A percentile compares a stretch with the other conserved stretches of the same genome.
phyloP scores from a whole-genome alignment of 1,284 basidiomycete species.

The Apiotrichum akiyoshidainum region DNA sequence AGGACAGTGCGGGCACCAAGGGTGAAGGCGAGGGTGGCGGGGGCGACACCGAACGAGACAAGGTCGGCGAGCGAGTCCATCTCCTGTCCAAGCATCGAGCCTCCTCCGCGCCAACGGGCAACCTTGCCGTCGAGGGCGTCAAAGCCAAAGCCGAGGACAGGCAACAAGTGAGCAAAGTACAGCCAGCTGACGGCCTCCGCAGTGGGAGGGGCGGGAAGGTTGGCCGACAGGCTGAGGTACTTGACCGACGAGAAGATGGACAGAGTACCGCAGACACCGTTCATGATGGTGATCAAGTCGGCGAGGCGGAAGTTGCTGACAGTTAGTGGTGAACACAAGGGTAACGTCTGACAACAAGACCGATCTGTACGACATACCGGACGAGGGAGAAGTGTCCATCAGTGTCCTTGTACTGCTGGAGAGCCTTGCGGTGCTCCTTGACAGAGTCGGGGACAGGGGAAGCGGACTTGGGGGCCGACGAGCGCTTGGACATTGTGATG shows the following conservation, averaged over 20 bases:
- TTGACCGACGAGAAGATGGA: constrained; percentile 87
- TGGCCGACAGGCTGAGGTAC: constrained; percentile 77
- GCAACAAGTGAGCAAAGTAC: constrained; percentile 81
- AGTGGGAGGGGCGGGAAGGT: constrained; percentile 52
- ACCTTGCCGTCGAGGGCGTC: constrained; percentile 98
- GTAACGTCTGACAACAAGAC: background rate
- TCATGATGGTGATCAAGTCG: constrained; percentile 99
- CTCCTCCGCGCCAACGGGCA: constrained; percentile 91
- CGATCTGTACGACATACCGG: constrained; percentile 58
- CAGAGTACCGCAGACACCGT: constrained; percentile 95
- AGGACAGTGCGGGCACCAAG: constrained; percentile 85
- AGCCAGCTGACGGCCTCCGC: constrained; percentile 52
- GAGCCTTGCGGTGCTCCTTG: constrained; percentile 55
- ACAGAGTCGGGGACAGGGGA: background rate
- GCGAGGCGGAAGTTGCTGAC: constrained; percentile 93
- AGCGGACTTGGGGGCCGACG: background rate
- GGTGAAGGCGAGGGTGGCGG: constrained; percentile 84
- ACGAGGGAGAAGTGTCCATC: constrained; percentile 94
- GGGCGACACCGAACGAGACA: constrained; percentile 96
- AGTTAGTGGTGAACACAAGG: background rate
- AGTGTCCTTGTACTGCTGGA: constrained; percentile 81
- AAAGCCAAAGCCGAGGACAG: constrained; percentile 94
- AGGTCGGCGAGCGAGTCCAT: constrained; percentile 94
- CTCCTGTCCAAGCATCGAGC: constrained; percentile 96
- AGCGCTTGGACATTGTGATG: constrained; percentile 17